phyloP scores from a whole-genome alignment of 2,329 filamentous ascomycete genomes.

The Sporothrix dimorphospora region DNA sequence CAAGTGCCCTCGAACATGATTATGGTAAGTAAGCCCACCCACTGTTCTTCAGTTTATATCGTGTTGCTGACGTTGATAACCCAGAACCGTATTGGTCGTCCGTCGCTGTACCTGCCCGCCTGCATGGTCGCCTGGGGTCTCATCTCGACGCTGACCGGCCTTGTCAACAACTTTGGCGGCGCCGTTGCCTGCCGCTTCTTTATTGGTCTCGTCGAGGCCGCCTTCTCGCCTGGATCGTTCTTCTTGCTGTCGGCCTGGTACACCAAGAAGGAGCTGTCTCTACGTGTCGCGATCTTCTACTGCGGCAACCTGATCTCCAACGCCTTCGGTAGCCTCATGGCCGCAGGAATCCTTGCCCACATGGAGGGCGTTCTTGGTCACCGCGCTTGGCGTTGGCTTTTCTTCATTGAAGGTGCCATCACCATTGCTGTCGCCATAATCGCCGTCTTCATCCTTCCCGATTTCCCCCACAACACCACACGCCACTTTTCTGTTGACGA shows the following conservation, averaged over 20 bases:
- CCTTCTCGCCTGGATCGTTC: conserved; percentile 20
- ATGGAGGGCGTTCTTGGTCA: conserved; percentile 56
- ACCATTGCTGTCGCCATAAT: conserved; percentile 58
- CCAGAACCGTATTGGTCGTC: conserved; percentile 26
- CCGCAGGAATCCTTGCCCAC: conserved; percentile 56
- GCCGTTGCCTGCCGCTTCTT: conserved; percentile 34
- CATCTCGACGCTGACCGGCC: conserved; percentile 21
- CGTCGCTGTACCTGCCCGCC: conserved; percentile 27
- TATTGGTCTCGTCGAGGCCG: conserved; percentile 23
- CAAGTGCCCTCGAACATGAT: conserved; percentile 19
- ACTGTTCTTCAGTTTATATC: no score
- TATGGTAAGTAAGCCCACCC: no score
- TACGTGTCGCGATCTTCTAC: conserved; percentile 30
- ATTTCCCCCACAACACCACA: conserved; percentile 59
- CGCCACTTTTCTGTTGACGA: conserved; percentile 62
- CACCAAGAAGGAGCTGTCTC: conserved; percentile 27
- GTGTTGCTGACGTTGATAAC: background rate
- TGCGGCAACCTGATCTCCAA: conserved; percentile 30
- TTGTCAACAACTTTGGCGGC: conserved; percentile 21
- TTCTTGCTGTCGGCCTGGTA: conserved; percentile 32
- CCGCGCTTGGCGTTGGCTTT: conserved; percentile 52
- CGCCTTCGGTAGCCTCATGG: conserved; percentile 46
- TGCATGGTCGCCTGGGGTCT: conserved; percentile 30
- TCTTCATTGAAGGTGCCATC: conserved; percentile 57
- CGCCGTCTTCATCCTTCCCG: conserved; percentile 67